Evolutionary conservation across 805 yeast species (phyloP).

Genomic region (Candida maris): DNA sequence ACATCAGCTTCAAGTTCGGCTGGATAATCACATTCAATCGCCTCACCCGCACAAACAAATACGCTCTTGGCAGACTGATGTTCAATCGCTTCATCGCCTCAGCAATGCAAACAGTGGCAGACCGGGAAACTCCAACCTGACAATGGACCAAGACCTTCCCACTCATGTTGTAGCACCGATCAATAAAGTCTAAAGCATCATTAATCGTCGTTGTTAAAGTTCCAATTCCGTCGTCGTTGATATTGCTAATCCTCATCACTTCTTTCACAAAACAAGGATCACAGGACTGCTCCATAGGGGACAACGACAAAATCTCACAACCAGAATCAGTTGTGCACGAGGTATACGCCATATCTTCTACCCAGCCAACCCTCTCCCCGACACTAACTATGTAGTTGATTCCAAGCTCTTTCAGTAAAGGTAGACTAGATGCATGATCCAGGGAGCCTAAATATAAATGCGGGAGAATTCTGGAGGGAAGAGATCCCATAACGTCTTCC

Average conservation of each 20-base stretch:
- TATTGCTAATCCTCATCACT: slow-evolving; percentile 61
- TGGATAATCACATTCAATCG: slow-evolving; percentile 90
- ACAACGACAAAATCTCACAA: slow-evolving; percentile 26
- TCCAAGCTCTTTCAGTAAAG: slow-evolving; percentile 59
- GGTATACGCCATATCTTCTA: slow-evolving; percentile 27
- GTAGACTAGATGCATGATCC: slow-evolving; percentile 71
- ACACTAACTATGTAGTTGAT: slow-evolving; percentile 78
- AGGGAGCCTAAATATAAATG: slow-evolving; percentile 84
- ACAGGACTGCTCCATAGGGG: slow-evolving; percentile 12
- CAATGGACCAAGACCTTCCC: slow-evolving; percentile 79
- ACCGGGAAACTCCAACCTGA: slow-evolving; percentile 91
- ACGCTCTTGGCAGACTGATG: slow-evolving; percentile 71
- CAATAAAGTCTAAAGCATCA: slow-evolving; percentile 62
- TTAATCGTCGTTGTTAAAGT: slow-evolving; percentile 61
- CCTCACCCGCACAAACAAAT: slow-evolving; percentile 82
- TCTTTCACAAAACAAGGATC: slow-evolving; percentile 36
- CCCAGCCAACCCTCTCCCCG: slow-evolving; percentile 77
- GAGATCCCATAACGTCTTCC: slow-evolving; percentile 47
- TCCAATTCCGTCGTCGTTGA: slow-evolving; percentile 91
- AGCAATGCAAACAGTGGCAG: slow-evolving; percentile 94
- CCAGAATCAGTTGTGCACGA: slow-evolving; percentile 23
- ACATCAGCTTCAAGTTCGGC: slow-evolving; percentile 89
- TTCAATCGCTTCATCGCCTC: slow-evolving; percentile 81
- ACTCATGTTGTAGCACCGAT: slow-evolving; percentile 41
- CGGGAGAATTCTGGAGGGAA: slow-evolving; percentile 81